Percentiles rank a stretch among this genome's conserved stretches.
phyloP scores from a whole-genome alignment of 441 rosid genomes.

The Metrosideros polymorpha region DNA sequence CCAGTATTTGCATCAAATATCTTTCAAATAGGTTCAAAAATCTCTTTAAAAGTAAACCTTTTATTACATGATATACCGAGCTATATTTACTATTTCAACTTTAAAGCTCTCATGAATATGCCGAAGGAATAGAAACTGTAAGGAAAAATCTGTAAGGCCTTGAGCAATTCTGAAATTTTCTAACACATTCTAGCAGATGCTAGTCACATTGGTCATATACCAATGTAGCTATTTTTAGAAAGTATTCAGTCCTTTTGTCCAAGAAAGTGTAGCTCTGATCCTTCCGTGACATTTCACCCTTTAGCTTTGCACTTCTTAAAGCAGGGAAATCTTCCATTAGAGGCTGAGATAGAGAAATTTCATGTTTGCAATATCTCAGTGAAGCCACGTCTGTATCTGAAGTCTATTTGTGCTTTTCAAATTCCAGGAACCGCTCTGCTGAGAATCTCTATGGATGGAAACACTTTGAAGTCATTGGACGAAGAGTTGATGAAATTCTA shows the following conservation, averaged over 20 bases:
- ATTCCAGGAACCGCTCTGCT: constrained; percentile 69
- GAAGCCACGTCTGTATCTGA: not conserved
- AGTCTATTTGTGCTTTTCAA: not conserved
- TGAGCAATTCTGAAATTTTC: not conserved
- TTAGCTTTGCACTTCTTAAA: not conserved
- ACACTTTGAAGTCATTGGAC: constrained; percentile 52
- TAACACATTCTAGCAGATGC: not conserved
- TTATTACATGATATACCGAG: not conserved
- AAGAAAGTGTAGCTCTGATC: not conserved
- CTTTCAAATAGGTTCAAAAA: not conserved
- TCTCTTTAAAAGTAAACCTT: not conserved
- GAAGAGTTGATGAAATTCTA: constrained; percentile 37
- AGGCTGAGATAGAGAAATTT: not conserved
- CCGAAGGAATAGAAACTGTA: not conserved
- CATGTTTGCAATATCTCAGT: not conserved
- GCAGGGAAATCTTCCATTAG: not conserved
- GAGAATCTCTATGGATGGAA: constrained; percentile 74
- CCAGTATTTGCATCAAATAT: not conserved
- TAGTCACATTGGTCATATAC: not conserved
- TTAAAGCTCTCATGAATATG: not conserved
- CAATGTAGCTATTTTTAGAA: not conserved
- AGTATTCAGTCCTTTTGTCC: not conserved
- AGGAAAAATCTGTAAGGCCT: not conserved
- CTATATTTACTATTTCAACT: not conserved
- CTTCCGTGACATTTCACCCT: not conserved